Percentiles rank a stretch among this genome's conserved stretches.
phyloP scores from a whole-genome alignment of 148 eudicot species.

The Polygonum aviculare region DNA sequence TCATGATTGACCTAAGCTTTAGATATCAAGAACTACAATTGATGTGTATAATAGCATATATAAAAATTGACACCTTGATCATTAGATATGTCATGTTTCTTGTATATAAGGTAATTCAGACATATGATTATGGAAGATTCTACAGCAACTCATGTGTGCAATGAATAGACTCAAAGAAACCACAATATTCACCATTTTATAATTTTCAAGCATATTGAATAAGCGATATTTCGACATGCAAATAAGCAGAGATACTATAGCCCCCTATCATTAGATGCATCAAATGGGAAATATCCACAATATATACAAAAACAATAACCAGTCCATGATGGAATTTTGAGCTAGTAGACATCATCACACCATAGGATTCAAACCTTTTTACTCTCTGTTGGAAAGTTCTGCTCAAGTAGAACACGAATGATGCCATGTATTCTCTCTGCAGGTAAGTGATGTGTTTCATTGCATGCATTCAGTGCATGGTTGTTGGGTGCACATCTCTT shows the following conservation, averaged over 20 bases:
- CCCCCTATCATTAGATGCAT: background rate
- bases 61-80: background rate
- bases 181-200: background rate
- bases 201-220: background rate
- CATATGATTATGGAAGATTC: background rate
- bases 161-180: background rate
- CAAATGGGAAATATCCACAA: background rate
- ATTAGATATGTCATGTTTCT: background rate
- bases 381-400: conserved; percentile 20
- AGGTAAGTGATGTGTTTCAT: conserved; percentile 19
- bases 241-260: background rate
- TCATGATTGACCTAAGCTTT: background rate
- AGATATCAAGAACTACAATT: background rate
- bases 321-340: background rate
- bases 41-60: background rate
- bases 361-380: conserved; percentile 31
- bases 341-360: background rate
- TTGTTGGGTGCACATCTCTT: conserved; percentile 17
- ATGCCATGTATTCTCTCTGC: conserved; percentile 39
- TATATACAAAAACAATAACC: background rate
- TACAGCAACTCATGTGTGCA: background rate
- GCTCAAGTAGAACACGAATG: conserved; percentile 27
- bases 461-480: conserved; percentile 13
- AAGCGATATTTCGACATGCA: background rate
- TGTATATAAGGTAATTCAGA: background rate